Percentiles rank a stretch among this genome's conserved stretches.
Evolutionary conservation across 805 yeast genomes (phyloP).

Genomic region (Saccharomycopsis sp.): DNA sequence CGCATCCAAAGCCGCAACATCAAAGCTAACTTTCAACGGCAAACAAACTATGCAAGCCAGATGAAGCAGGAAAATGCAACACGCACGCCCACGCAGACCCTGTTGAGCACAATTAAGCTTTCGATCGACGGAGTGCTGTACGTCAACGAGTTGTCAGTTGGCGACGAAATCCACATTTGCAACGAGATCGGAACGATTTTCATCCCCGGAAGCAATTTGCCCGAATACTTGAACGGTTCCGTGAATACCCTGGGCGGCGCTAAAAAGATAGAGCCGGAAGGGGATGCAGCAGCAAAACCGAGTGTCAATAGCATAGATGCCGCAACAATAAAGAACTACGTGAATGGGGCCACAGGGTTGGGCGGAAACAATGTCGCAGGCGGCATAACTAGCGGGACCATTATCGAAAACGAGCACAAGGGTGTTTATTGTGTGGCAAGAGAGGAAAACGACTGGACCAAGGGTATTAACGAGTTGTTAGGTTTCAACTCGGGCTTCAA

Average conservation of each 20-base stretch:
- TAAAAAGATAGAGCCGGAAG: constrained; percentile 14
- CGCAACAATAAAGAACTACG: background rate
- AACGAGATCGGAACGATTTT: constrained; percentile 58
- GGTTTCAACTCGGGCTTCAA: constrained; percentile 87
- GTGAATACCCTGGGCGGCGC: constrained; percentile 23
- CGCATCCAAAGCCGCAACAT: constrained; percentile 42
- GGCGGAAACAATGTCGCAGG: constrained; percentile 2
- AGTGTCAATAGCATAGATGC: constrained; percentile 16
- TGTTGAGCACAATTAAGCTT: constrained; percentile 39
- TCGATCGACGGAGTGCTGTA: constrained; percentile 76
- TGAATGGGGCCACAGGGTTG: background rate
- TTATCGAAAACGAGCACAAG: constrained; percentile 25
- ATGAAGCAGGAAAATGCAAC: constrained; percentile 13
- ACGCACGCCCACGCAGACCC: constrained; percentile 28
- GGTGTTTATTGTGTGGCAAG: constrained; percentile 89
- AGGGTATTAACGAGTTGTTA: constrained; percentile 76
- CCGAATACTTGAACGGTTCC: background rate
- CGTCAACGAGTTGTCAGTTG: constrained; percentile 57
- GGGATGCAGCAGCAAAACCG: too few relatives aligned
- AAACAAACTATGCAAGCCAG: background rate
- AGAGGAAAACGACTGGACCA: constrained; percentile 85
- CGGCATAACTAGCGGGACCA: constrained; percentile 25
- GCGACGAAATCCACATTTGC: constrained; percentile 72
- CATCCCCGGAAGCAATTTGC: constrained; percentile 43
- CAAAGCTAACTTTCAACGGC: background rate